These are phyloP conservation scores for Cardamine occulta DNA, from an alignment of 345 rosid genomes.

Conservation along the genomic window DNA sequence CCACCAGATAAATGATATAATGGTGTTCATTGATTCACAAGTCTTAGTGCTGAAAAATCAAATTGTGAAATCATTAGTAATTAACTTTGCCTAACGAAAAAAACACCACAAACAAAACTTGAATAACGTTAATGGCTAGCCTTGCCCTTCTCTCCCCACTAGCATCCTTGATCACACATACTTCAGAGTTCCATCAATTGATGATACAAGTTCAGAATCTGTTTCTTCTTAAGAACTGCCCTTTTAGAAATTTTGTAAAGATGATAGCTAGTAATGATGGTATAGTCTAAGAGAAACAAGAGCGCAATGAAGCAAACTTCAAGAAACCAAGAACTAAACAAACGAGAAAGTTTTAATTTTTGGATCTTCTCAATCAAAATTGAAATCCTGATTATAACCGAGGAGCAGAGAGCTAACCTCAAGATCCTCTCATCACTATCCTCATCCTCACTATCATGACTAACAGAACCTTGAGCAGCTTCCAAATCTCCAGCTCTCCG, in stretches of 20 bases:
- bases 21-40: conserved; percentile 90
- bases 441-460: conserved; percentile 54
- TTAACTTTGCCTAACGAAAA: neutral
- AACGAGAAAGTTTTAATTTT: neutral
- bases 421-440: conserved; percentile 45
- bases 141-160: neutral
- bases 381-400: neutral
- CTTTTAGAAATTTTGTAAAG: neutral
- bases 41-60: conserved; percentile 64
- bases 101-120: conserved; percentile 2
- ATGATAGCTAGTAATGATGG: neutral
- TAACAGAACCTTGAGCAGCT: conserved; percentile 30
- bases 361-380: neutral
- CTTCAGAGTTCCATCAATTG: neutral
- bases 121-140: neutral
- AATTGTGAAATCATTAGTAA: conserved; percentile 23
- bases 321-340: conserved; percentile 9
- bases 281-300: neutral
- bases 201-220: neutral
- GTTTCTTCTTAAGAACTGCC: neutral
- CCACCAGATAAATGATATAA: conserved; percentile 99
- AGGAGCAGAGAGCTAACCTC: conserved; percentile 42
- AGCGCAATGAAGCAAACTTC: neutral
- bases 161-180: conserved; percentile 12
- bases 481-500: conserved; percentile 54